These are phyloP conservation scores for Corynespora cassiicola DNA, from an alignment of 2,329 filamentous ascomycete genomes.

Conservation along the genomic window DNA sequence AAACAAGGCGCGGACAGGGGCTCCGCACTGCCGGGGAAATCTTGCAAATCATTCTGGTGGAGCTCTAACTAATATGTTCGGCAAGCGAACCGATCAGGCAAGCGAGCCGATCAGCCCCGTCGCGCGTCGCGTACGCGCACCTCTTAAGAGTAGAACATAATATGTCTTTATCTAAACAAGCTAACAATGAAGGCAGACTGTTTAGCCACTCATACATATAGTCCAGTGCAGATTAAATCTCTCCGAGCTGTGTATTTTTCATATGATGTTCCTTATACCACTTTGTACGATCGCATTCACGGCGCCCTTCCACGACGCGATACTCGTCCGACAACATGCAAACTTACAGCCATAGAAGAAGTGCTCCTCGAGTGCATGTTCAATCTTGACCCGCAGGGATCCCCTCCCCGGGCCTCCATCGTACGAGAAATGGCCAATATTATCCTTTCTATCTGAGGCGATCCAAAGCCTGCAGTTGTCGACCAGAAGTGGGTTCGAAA, in stretches of 20 bases:
- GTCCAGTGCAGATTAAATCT: neutral
- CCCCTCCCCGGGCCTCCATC: constrained; percentile 1
- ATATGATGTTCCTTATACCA: constrained; percentile 4
- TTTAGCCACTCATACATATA: constrained; percentile 1
- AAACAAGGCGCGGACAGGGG: too few species aligned
- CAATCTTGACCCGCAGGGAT: constrained; percentile 5
- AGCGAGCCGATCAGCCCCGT: too few species aligned
- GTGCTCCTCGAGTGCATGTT: constrained; percentile 1
- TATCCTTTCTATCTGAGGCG: constrained; percentile 2
- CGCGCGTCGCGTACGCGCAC: too few species aligned
- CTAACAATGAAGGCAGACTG: too few species aligned
- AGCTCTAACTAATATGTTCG: too few species aligned
- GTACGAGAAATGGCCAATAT: constrained; percentile 4
- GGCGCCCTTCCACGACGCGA: constrained; percentile 5
- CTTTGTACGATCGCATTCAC: neutral
- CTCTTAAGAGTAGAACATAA: too few species aligned
- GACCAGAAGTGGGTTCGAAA: constrained; percentile 27
- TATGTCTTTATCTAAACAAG: too few species aligned
- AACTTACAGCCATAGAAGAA: constrained; percentile 2
- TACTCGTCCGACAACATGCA: constrained; percentile 1
- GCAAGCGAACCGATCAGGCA: too few species aligned
- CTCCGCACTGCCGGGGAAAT: too few species aligned
- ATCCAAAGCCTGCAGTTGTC: constrained; percentile 8
- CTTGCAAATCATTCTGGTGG: too few species aligned
- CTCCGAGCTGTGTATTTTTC: constrained; percentile 1